phyloP scores from a whole-genome alignment of 805 yeast species.

The Sugiyamaella chiloensis region DNA sequence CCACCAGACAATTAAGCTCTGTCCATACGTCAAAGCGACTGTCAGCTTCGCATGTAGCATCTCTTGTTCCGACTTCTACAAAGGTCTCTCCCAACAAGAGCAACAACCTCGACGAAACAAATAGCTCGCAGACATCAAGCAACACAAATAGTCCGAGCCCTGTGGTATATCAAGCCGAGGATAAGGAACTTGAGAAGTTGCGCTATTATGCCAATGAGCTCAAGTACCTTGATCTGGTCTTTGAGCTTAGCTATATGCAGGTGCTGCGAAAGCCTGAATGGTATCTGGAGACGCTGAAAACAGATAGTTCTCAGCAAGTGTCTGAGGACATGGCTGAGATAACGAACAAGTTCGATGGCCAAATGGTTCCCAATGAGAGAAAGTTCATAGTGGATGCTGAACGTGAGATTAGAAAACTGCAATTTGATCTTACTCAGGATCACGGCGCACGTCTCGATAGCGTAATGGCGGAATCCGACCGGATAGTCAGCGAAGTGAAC shows the following conservation, averaged over 20 bases:
- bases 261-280: constrained; percentile 6
- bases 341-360: constrained; percentile 8
- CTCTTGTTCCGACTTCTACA: not conserved
- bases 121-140: not conserved
- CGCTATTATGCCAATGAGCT: constrained; percentile 16
- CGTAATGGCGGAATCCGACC: constrained; percentile 27
- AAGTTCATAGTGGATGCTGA: constrained; percentile 14
- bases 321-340: constrained; percentile 15
- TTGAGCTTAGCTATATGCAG: constrained; percentile 16
- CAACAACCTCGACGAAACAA: not conserved
- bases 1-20: not conserved
- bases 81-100: not conserved
- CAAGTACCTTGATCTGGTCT: constrained; percentile 19
- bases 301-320: constrained; percentile 12
- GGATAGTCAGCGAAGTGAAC: constrained; percentile 25
- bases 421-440: constrained; percentile 19
- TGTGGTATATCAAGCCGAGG: not conserved
- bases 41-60: not conserved
- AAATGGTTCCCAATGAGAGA: constrained; percentile 15
- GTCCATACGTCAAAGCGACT: not conserved
- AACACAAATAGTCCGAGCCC: not conserved
- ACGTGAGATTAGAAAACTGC: constrained; percentile 18
- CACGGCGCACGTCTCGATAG: constrained; percentile 22
- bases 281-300: constrained; percentile 13
- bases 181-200: constrained; percentile 4